Evolutionary conservation across 306 rosid species (phyloP).

Genomic region (Prinsepia uniflora): DNA sequence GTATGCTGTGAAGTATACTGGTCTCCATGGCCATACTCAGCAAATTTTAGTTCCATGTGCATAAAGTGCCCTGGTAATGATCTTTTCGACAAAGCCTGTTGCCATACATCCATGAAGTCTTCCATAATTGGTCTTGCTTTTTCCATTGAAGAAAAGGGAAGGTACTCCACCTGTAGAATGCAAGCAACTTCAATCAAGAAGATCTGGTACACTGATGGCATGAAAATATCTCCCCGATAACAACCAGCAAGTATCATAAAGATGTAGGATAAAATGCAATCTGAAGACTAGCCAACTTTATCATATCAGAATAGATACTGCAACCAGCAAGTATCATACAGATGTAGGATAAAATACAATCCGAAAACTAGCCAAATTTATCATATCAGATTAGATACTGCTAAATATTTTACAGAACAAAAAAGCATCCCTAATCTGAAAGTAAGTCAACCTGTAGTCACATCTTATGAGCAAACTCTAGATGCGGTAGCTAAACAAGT

Average conservation of each 20-base stretch:
- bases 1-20: slow-evolving; percentile 71
- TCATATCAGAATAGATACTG: not conserved
- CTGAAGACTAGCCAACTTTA: not conserved
- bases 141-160: slow-evolving; percentile 74
- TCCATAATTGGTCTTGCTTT: slow-evolving; percentile 71
- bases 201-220: not conserved
- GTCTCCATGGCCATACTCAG: slow-evolving; percentile 71
- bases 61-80: slow-evolving; percentile 86
- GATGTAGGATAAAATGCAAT: not conserved
- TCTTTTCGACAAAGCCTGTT: slow-evolving; percentile 65
- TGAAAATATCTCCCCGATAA: not conserved
- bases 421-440: not conserved
- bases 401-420: not conserved
- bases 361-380: not conserved
- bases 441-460: not conserved
- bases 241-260: not conserved
- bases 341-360: not conserved
- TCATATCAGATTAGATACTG: not conserved
- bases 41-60: slow-evolving; percentile 65
- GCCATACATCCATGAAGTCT: slow-evolving; percentile 68
- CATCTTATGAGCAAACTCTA: no score
- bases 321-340: not conserved
- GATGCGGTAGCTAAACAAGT: not conserved
- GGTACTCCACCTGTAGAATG: slow-evolving; percentile 71
- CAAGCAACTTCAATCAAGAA: not conserved